Evolutionary conservation across 2,329 filamentous ascomycete species (phyloP).

Genomic region (Epichloe typhina): DNA sequence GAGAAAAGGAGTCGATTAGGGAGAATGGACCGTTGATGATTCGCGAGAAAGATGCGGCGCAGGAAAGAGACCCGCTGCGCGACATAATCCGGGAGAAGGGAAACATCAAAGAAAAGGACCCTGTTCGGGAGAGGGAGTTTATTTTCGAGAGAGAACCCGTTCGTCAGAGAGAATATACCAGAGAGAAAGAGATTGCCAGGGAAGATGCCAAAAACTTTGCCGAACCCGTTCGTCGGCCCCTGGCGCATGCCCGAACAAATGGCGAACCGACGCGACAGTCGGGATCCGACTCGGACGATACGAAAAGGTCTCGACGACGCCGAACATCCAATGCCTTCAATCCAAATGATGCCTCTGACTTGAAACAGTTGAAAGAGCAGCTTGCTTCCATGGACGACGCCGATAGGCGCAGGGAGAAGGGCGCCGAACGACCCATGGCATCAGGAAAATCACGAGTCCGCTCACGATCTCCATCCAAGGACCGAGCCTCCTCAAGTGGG

Average conservation of each 20-base stretch:
- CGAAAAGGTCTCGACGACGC: constrained; percentile 24
- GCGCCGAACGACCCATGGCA: not conserved
- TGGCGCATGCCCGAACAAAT: not conserved
- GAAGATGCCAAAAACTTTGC: not conserved
- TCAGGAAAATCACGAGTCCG: constrained; percentile 5
- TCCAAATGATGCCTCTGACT: constrained; percentile 37
- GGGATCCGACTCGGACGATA: constrained; percentile 29
- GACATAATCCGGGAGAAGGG: constrained; percentile 5
- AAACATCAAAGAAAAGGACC: constrained; percentile 9
- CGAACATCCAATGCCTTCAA: constrained; percentile 32
- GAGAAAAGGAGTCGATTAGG: constrained; percentile 1
- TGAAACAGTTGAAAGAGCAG: constrained; percentile 37
- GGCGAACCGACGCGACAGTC: constrained; percentile 20
- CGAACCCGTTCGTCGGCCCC: constrained; percentile 14
- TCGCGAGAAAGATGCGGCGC: not conserved
- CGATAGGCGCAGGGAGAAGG: constrained; percentile 10
- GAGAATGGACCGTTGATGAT: constrained; percentile 1
- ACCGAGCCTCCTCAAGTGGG: constrained; percentile 5
- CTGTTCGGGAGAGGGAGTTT: constrained; percentile 3
- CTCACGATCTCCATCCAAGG: constrained; percentile 10
- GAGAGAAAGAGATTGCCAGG: constrained; percentile 11
- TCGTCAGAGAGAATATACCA: constrained; percentile 24
- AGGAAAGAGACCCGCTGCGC: not conserved
- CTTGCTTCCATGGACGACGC: constrained; percentile 27
- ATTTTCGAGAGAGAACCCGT: constrained; percentile 12